phyloP scores from a whole-genome alignment of 805 yeast species.

The Starmerella etchellsii region DNA sequence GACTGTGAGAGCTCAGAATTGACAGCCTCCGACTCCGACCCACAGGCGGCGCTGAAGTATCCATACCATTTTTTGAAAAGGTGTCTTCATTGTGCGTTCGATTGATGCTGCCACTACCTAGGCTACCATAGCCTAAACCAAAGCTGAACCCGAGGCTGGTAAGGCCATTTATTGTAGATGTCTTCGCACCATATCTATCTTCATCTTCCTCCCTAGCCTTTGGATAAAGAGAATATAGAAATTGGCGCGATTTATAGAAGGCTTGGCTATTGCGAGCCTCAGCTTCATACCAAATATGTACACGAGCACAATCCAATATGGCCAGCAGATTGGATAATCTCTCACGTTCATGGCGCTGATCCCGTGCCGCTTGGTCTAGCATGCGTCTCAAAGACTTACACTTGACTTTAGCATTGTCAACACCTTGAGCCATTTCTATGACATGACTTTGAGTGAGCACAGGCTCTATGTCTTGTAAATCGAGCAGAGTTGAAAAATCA shows the following conservation, averaged over 20 bases:
- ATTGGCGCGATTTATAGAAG: slow-evolving; percentile 10
- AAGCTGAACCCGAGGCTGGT: neutral
- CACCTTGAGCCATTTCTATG: neutral
- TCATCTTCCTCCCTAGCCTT: slow-evolving; percentile 3
- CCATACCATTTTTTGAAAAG: neutral
- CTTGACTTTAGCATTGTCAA: neutral
- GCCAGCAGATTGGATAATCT: slow-evolving; percentile 9
- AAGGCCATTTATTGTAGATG: neutral
- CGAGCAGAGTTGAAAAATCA: slow-evolving; percentile 8
- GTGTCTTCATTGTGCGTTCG: neutral
- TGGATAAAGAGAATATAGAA: slow-evolving; percentile 10
- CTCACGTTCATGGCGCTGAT: slow-evolving; percentile 10
- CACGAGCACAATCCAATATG: slow-evolving; percentile 10
- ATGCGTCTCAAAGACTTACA: slow-evolving; percentile 6
- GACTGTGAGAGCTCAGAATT: slow-evolving; percentile 19
- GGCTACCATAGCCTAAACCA: neutral
- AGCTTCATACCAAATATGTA: slow-evolving; percentile 21
- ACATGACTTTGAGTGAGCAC: neutral
- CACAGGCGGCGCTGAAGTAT: neutral
- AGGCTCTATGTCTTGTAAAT: slow-evolving; percentile 3
- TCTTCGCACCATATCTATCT: neutral
- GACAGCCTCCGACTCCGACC: slow-evolving; percentile 22
- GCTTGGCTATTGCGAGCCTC: slow-evolving; percentile 17
- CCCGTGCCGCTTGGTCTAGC: slow-evolving; percentile 12
- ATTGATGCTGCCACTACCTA: neutral